phyloP scores from a whole-genome alignment of 2,329 filamentous ascomycete species.

The Colletotrichum gloeosporioides region DNA sequence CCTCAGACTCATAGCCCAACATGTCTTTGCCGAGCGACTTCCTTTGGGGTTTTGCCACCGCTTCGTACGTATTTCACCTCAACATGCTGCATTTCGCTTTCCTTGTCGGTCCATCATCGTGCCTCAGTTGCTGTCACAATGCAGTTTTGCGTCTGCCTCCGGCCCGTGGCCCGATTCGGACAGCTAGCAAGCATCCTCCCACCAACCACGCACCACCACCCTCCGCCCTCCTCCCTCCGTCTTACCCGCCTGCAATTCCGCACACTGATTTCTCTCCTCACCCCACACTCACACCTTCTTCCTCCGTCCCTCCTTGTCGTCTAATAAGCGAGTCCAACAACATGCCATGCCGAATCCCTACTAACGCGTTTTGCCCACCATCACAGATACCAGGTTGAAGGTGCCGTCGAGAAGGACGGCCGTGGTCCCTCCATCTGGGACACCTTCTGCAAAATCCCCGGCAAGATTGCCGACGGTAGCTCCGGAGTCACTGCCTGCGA shows the following conservation, averaged over 20 bases:
- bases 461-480: conserved; percentile 81
- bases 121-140: neutral
- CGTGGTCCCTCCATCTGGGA: conserved; percentile 89
- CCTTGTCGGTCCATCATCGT: neutral
- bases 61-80: conserved; percentile 57
- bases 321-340: conserved; percentile 1
- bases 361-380: conserved; percentile 1
- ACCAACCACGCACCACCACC: neutral
- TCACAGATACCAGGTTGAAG: conserved; percentile 85
- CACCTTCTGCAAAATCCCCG: conserved; percentile 80
- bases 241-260: neutral
- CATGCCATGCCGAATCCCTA: neutral
- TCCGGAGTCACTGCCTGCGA: conserved; percentile 83
- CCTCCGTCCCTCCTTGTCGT: neutral
- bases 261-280: neutral
- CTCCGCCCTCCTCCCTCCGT: conserved; percentile 4
- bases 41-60: conserved; percentile 81
- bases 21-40: conserved; percentile 74
- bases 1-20: conserved; percentile 22
- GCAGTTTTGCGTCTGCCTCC: conserved; percentile 1
- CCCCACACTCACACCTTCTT: neutral
- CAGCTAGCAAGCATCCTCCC: conserved; percentile 1
- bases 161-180: conserved; percentile 12
- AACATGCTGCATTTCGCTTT: neutral
- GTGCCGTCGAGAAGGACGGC: conserved; percentile 75